Conservation (phyloP, 371 early-diverging fungal species). For the Apophysomyces elegans region DNA sequence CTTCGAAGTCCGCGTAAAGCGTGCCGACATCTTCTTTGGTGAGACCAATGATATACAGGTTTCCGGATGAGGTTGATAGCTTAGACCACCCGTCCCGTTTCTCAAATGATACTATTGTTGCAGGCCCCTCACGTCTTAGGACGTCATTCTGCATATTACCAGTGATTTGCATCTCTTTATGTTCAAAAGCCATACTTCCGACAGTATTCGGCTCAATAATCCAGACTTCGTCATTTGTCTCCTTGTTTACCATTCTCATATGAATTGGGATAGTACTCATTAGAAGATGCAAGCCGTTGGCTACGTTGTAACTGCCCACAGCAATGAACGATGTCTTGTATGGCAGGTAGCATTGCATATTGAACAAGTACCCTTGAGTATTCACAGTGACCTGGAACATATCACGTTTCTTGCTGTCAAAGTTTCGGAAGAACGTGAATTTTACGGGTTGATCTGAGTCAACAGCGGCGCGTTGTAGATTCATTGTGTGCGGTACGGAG, state of each 20-base stretch:
- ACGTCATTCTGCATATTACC: conserved; percentile 49
- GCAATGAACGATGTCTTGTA: conserved; percentile 73
- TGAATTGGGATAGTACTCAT: conserved; percentile 72
- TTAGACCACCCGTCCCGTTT: conserved; percentile 55
- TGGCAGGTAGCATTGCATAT: conserved; percentile 54
- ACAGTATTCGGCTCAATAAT: conserved; percentile 62
- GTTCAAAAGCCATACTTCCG: conserved; percentile 66
- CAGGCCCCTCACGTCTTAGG: conserved; percentile 35
- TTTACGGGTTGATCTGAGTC: conserved; percentile 42
- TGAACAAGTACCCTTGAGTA: conserved; percentile 25
- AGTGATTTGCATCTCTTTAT: conserved; percentile 42
- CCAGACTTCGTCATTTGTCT: conserved; percentile 65
- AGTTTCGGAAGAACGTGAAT: conserved; percentile 77
- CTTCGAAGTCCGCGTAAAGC: conserved; percentile 61
- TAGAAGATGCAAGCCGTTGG: conserved; percentile 59
- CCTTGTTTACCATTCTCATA: conserved; percentile 39
- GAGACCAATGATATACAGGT: conserved; percentile 52
- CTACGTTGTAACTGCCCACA: conserved; percentile 66
- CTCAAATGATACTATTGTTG: conserved; percentile 53
- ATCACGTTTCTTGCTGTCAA: conserved; percentile 49
- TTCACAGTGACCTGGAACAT: conserved; percentile 53
- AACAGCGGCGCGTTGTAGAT: conserved; percentile 52
- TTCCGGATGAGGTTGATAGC: conserved; percentile 36
- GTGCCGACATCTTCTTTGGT: conserved; percentile 52
- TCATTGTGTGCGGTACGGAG: conserved; percentile 51